phyloP scores from a whole-genome alignment of 768 basidiomycete species.

The Antrodiella citrinella region DNA sequence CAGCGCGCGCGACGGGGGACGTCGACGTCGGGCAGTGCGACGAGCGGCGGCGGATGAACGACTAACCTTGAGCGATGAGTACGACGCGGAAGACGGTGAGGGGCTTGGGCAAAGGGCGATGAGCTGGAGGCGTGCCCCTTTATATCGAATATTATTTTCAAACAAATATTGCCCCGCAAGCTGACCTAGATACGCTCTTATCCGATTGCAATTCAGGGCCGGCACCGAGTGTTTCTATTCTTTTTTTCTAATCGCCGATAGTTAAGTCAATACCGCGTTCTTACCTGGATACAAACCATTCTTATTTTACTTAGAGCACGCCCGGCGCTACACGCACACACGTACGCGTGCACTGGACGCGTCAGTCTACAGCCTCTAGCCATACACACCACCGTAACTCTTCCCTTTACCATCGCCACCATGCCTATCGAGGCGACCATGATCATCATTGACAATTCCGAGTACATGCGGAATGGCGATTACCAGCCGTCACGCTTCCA shows the following conservation, averaged over 20 bases:
- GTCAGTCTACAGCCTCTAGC: not conserved
- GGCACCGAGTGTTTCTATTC: constrained; percentile 10
- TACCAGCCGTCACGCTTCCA: constrained; percentile 81
- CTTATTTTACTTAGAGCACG: too few species aligned
- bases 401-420: constrained; percentile 21
- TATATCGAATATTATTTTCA: not conserved
- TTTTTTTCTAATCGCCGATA: too few species aligned
- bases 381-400: not conserved
- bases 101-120: constrained; percentile 21
- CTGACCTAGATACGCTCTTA: constrained; percentile 13
- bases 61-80: constrained; percentile 8
- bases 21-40: constrained; percentile 5
- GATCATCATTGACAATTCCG: constrained; percentile 96
- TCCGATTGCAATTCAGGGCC: constrained; percentile 25
- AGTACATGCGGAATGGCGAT: constrained; percentile 95
- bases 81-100: constrained; percentile 14
- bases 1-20: constrained; percentile 3
- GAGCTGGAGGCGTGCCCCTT: constrained; percentile 1
- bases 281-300: too few species aligned
- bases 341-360: too few species aligned
- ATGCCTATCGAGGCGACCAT: constrained; percentile 99
- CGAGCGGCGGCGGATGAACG: constrained; percentile 8
- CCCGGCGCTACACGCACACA: too few species aligned
- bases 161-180: not conserved
- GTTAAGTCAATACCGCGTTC: too few species aligned